Percentiles rank a stretch among this genome's conserved stretches.
These are phyloP conservation scores for Stephania japonica DNA, from an alignment of 164 flowering plant species.

Conservation along the genomic window DNA sequence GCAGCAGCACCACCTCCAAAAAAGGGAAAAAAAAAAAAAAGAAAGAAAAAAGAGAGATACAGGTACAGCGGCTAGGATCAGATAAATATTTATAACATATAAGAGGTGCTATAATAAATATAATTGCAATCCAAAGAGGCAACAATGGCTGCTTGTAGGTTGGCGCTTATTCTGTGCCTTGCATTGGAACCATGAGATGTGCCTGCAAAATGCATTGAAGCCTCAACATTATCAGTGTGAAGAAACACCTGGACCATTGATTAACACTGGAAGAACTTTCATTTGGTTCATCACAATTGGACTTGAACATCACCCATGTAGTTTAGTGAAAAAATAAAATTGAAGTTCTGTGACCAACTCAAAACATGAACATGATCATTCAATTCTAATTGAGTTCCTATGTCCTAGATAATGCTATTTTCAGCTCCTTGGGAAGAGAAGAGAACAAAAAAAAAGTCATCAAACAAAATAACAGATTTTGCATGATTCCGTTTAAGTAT, in stretches of 20 bases:
- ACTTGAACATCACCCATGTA: no score
- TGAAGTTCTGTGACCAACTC: not conserved
- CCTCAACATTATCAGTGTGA: not conserved
- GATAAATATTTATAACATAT: not conserved
- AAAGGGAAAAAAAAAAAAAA: not conserved
- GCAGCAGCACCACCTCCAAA: not conserved
- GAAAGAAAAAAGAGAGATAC: not conserved
- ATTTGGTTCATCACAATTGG: not conserved
- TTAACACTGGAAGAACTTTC: not conserved
- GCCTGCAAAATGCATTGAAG: constrained; percentile 22
- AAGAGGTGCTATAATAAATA: not conserved
- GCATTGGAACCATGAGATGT: constrained; percentile 46
- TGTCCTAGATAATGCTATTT: no score
- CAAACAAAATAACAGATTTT: no score
- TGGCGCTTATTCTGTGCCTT: constrained; percentile 31
- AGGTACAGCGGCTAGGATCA: not conserved
- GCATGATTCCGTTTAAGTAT: no score
- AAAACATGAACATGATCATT: not conserved
- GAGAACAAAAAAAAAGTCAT: no score
- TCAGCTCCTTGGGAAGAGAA: no score
- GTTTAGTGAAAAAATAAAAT: no score
- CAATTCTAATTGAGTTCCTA: no score
- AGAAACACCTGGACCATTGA: not conserved
- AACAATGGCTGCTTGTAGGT: not conserved
- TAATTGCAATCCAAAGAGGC: not conserved